phyloP scores from a whole-genome alignment of 306 rosid genomes.

The Acacia confusa region DNA sequence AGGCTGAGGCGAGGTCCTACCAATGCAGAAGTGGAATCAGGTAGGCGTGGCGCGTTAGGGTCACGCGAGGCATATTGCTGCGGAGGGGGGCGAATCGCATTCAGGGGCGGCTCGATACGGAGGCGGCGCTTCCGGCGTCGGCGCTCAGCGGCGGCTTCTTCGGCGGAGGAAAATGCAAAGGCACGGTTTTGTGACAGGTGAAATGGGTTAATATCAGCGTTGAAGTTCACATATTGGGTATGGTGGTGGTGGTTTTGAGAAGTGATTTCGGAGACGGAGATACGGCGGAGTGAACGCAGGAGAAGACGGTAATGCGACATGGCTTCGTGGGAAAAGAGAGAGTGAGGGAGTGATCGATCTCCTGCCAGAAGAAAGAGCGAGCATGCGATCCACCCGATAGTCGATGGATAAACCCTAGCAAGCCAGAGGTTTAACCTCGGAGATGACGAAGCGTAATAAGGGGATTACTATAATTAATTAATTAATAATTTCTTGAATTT shows the following conservation, averaged over 20 bases:
- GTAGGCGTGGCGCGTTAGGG: slow-evolving; percentile 89
- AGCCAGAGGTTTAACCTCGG: neutral
- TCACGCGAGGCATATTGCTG: slow-evolving; percentile 52
- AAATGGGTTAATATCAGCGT: neutral
- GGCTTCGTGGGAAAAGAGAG: neutral
- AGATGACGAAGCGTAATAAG: neutral
- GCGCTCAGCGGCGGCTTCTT: slow-evolving; percentile 94
- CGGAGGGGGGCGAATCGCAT: slow-evolving; percentile 76
- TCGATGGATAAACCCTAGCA: slow-evolving; percentile 11
- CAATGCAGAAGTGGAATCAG: slow-evolving; percentile 78
- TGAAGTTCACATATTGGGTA: neutral
- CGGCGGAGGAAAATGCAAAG: slow-evolving; percentile 87
- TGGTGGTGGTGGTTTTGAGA: slow-evolving; percentile 25
- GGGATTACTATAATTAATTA: no score
- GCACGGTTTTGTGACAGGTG: slow-evolving; percentile 41
- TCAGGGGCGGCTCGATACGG: slow-evolving; percentile 90
- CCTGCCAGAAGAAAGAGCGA: neutral
- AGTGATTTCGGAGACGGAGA: slow-evolving; percentile 8
- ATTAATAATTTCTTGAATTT: neutral
- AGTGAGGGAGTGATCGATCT: neutral
- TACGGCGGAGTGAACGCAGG: slow-evolving; percentile 59
- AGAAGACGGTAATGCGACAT: slow-evolving; percentile 67
- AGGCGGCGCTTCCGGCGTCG: slow-evolving; percentile 88
- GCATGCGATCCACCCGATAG: no score
- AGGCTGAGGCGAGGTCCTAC: slow-evolving; percentile 86